Evolutionary conservation across 352 stramenopile species (phyloP), one percentile per base, ranked within the genome.

Genomic region (Phytophthora colocasiae): DNA sequence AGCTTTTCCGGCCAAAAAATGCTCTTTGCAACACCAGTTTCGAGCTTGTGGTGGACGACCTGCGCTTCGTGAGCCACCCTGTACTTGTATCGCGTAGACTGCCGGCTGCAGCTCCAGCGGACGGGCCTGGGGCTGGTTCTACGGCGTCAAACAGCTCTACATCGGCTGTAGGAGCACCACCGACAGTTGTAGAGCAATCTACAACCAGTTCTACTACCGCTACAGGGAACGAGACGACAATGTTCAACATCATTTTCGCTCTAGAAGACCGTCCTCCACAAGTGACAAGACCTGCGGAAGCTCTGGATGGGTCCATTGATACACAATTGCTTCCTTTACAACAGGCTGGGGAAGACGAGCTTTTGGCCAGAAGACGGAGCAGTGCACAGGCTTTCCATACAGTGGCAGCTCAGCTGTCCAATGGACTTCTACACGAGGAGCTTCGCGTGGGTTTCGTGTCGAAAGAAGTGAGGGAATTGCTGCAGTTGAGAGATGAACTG

Each of bases 231-330:
- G 87, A 96, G 41, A 93, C 84, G 29, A 94, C 84, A 34, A 96
- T 96, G 87, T 96, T 96, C 52, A 96, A 95, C 62, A 69, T 96
- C 49, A 93, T 96, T 56, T 96, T 96, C 43, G 89, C 80, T 22
- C 63, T 96, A 32, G 80, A 89, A 44, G 83, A 91, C 55, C 70
- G 67, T 34, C 68, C 72, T 40, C 45, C 58, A 27, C 60, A 75
- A 63, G 11, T 43, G 4, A 55, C 59, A 10, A 65, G 47, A 39
- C 6, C 34, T 15, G 6, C 43, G 8, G 49, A 66, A 14, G 19
- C 17, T 7, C 7, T 60, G 15, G 48, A 60, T 15, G 58, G 34
- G 2, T 36, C 14, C n/a, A 26, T 71, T 24, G 64, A 67, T 27
- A 59, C 71, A 0, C 57, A 71, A n/a, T 46, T 71, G 9, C 22